Evolutionary conservation across 106 monocot genomes (phyloP).

Genomic region (Posidonia australis): DNA sequence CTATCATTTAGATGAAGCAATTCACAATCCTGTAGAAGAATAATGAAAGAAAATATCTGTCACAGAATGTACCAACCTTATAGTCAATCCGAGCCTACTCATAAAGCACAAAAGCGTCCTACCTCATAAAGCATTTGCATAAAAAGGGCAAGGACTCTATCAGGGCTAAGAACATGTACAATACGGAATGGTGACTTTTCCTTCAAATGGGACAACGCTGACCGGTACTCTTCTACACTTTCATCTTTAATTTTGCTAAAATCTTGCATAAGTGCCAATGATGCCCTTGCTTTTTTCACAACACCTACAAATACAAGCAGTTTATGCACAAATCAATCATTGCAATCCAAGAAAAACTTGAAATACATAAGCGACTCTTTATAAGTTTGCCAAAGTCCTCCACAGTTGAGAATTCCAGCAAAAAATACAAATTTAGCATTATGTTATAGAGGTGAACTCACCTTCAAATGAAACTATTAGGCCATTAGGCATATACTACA

Average conservation of each 20-base stretch:
- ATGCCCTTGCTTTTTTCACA: conserved; percentile 46
- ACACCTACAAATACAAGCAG: conserved; percentile 42
- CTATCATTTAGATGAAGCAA: conserved; percentile 65
- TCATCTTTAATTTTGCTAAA: conserved; percentile 41
- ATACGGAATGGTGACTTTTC: conserved; percentile 36
- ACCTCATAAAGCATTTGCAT: conserved; percentile 86
- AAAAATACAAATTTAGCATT: no score
- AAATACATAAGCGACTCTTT: no score
- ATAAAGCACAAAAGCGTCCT: conserved; percentile 3
- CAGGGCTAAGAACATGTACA: conserved; percentile 34
- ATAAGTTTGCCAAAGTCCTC: no score
- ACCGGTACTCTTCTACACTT: conserved; percentile 32
- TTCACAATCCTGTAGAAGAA: conserved; percentile 74
- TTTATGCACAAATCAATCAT: neutral
- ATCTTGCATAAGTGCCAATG: conserved; percentile 47
- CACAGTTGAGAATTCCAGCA: no score
- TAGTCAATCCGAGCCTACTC: neutral
- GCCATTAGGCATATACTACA: no score
- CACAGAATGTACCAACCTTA: no score
- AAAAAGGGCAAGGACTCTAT: conserved; percentile 48
- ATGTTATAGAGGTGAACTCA: no score
- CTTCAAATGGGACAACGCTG: conserved; percentile 51
- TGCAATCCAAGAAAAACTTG: no score
- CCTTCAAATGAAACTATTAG: no score
- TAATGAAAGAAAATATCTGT: neutral